Evolutionary conservation across 495 filamentous ascomycete genomes (phyloP), one percentile per base, ranked within the genome.

Genomic region (Platismatia glauca): DNA sequence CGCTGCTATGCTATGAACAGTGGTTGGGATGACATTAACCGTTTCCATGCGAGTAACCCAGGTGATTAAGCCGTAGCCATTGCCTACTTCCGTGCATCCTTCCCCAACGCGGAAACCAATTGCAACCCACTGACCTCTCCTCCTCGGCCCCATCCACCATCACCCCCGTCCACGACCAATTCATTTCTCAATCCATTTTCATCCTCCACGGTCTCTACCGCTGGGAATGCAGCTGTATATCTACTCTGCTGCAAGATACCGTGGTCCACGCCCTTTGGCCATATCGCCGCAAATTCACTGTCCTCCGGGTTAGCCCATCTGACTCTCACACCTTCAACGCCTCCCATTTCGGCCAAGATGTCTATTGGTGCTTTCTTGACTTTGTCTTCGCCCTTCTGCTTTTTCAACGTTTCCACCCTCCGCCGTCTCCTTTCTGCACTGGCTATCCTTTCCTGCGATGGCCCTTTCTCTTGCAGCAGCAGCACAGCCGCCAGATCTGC

Each of bases 401-500:
- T 61, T n/a, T 58, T 55, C 62, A 69, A 59, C 41, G 65, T 24
- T 34, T 64, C 79, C 78, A 31, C 75, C 75, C 75, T 58, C 46
- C 50, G 70, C 72, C 48, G 76, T 80, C 38, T 38, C 41, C 29
- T 48, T 56, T 55, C 31, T 55, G 46, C 34, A 37, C 37, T 48
- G 22, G 43, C 29, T 27, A 64, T 50, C 62, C 48, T 63, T 65
- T 72, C 74, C 63, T 41, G 13, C 2, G 35, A 46, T 55, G 71
- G 61, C 71, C 72, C 75, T 33, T 67, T 62, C 66, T 66, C 70
- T 53, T 65, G 57, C 58, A 61, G 60, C 41, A 46, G 71, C 55
- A 97, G 76, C 13, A 95, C 87, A 31, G 84, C 85, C 1, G 94
- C 89, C 31, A 97, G 75, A 73, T 98, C 94, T 34, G 94, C 94